phyloP scores from a whole-genome alignment of 148 eudicot genomes.

The Arbutus unedo region DNA sequence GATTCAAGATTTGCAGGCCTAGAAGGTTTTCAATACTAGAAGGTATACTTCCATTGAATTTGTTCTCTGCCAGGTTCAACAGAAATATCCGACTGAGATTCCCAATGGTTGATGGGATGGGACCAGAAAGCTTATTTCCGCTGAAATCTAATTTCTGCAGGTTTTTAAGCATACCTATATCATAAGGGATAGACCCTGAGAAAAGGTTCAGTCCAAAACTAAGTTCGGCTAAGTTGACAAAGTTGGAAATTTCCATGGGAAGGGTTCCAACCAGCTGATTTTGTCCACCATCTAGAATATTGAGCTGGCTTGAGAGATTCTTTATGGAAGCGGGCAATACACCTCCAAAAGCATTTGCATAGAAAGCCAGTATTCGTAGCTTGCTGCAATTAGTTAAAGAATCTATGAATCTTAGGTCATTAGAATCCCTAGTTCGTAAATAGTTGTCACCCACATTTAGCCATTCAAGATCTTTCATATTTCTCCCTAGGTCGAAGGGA shows the following conservation, averaged over 20 bases:
- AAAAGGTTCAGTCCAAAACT: not conserved
- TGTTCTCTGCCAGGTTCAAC: slow-evolving; percentile 5
- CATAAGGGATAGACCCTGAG: slow-evolving; percentile 22
- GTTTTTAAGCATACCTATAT: slow-evolving; percentile 21
- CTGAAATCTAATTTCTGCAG: not conserved
- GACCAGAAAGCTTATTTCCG: slow-evolving; percentile 14
- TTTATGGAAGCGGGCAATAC: not conserved
- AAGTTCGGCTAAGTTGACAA: slow-evolving; percentile 7
- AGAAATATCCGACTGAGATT: slow-evolving; percentile 14
- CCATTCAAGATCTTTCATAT: slow-evolving; percentile 2
- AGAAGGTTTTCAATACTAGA: slow-evolving; percentile 14
- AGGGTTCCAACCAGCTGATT: slow-evolving; percentile 17
- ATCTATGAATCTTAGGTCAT: not conserved
- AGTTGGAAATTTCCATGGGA: slow-evolving; percentile 16
- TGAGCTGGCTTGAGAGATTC: slow-evolving; percentile 3
- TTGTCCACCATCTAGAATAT: not conserved
- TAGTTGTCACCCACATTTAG: not conserved
- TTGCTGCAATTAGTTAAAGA: slow-evolving; percentile 9
- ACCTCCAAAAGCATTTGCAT: slow-evolving; percentile 1
- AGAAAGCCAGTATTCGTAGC: not conserved
- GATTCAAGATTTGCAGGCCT: not conserved
- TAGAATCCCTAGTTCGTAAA: not conserved
- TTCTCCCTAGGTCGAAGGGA: not conserved
- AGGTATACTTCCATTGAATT: slow-evolving; percentile 24
- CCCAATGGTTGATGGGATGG: slow-evolving; percentile 12